phyloP scores from a whole-genome alignment of 805 yeast genomes.

The Hanseniaspora mollemarum region DNA sequence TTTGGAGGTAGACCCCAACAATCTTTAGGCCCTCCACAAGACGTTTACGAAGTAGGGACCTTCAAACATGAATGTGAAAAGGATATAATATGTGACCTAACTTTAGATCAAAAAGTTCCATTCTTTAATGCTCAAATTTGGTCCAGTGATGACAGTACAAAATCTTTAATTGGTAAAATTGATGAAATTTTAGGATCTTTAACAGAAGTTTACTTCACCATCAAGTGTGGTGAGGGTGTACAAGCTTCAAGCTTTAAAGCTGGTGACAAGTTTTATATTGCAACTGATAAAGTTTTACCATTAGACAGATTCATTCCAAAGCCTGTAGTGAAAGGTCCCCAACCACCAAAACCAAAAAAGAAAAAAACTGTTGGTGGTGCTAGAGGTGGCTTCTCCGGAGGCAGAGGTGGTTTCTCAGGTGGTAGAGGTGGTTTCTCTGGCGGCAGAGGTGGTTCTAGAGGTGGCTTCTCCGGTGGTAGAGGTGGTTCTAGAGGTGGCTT shows the following conservation, averaged over 20 bases:
- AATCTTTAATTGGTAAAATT: conserved; percentile 90
- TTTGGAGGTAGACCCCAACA: conserved; percentile 62
- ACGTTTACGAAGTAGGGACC: conserved; percentile 87
- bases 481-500: conserved; percentile 30
- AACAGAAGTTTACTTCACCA: conserved; percentile 95
- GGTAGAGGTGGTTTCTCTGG: conserved; percentile 23
- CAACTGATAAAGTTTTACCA: conserved; percentile 89
- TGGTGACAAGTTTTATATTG: conserved; percentile 93
- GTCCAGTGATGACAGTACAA: conserved; percentile 56
- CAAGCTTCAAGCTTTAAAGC: conserved; percentile 85
- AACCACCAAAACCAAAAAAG: conserved; percentile 60
- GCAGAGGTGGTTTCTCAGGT: conserved; percentile 34
- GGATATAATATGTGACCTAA: conserved; percentile 81
- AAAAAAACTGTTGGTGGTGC: conserved; percentile 38
- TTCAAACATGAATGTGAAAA: conserved; percentile 91
- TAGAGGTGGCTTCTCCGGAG: conserved; percentile 41
- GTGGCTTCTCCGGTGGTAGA: conserved; percentile 33
- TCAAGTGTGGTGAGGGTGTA: conserved; percentile 92
- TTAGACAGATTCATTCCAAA: conserved; percentile 94
- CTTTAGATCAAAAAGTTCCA: conserved; percentile 87
- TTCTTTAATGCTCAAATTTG: conserved; percentile 98
- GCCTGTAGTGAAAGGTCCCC: conserved; percentile 79
- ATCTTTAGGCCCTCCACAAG: conserved; percentile 93
- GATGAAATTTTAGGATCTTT: conserved; percentile 97
- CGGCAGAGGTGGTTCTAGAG: conserved; percentile 31